phyloP scores from a whole-genome alignment of 495 filamentous ascomycete genomes.

The Neurospora tetraspora region DNA sequence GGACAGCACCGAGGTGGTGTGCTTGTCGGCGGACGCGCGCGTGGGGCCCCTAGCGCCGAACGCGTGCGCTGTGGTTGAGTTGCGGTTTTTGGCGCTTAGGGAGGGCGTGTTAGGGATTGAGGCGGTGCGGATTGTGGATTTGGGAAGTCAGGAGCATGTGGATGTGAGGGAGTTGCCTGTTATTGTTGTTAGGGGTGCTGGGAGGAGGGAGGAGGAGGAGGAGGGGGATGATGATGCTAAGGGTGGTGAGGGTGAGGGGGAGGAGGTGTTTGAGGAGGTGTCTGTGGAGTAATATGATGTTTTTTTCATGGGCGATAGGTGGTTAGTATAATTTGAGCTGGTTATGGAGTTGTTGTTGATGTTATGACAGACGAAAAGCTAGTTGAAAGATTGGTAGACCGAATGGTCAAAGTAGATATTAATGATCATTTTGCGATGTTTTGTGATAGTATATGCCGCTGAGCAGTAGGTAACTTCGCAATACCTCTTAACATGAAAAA shows the following conservation, averaged over 20 bases:
- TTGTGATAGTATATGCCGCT: not conserved
- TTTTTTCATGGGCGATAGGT: not conserved
- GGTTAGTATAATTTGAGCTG: not conserved
- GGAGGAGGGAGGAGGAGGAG: constrained; percentile 12
- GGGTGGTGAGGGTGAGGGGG: not conserved
- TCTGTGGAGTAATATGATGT: not conserved
- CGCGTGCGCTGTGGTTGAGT: constrained; percentile 69
- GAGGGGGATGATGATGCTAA: constrained; percentile 2
- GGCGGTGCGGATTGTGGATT: constrained; percentile 71
- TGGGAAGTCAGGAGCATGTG: constrained; percentile 68
- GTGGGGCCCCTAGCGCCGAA: constrained; percentile 69
- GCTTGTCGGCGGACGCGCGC: constrained; percentile 72
- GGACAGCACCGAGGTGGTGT: constrained; percentile 67
- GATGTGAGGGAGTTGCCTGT: constrained; percentile 75
- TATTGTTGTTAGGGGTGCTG: constrained; percentile 41
- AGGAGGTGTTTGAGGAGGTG: not conserved
- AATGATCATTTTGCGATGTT: not conserved
- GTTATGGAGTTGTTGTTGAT: not conserved
- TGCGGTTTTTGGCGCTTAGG: constrained; percentile 68
- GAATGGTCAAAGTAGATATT: not conserved
- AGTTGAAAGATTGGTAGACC: not conserved
- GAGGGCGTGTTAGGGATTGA: constrained; percentile 70
- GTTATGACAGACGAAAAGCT: not conserved
- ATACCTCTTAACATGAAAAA: too few species aligned
- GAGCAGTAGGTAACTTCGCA: not conserved